Base-by-base conservation (phyloP, 345 rosid species). In the Eucalyptus grandis region DNA sequence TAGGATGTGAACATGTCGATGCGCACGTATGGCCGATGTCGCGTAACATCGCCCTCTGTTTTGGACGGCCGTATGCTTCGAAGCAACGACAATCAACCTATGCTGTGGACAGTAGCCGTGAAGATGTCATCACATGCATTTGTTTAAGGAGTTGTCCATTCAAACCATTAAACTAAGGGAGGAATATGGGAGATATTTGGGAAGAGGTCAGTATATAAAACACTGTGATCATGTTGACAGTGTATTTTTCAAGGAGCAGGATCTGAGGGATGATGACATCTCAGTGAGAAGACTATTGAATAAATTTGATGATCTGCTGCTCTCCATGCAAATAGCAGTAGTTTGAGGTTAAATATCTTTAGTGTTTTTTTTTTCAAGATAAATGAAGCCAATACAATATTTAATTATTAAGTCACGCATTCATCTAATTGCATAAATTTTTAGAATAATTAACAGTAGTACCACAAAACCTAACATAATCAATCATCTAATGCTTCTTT, bases 361-460 rank as follows among this genome's bases (percentile, higher is more conserved):
- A 6, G 69, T 56, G 9, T 51, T 51, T 51, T 51, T 51, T 1
- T 51, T 51, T 51, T 51, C 9, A 51, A 51, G 9, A 17, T 51
- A 17, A 51, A 53, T 58, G 65, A 58, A 58, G 65, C 14, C 0
- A 11, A 24, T 58, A 26, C n/a, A 58, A 26, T 58, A 58, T 26
- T 58, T 58, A 26, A 21, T 7, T 58, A 26, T 58, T 26, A 2
- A 58, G 14, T 26, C 14, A 58, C 7, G 4, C 3, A 26, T 58
- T 26, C 14, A 11, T 58, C 7, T 1, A 26, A 58, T 24, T 4
- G 0, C 14, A 24, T 58, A 26, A 2, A 12, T 58, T 58, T 58
- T 58, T 1, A 6, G 1, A 58, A 62, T 30, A 62, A 4, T 62
- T 62, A n/a, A 7, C 0, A 65, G 0, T 4, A 0, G 3, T 65